phyloP scores from a whole-genome alignment of 352 stramenopile species.

The Plasmopara halstedii region DNA sequence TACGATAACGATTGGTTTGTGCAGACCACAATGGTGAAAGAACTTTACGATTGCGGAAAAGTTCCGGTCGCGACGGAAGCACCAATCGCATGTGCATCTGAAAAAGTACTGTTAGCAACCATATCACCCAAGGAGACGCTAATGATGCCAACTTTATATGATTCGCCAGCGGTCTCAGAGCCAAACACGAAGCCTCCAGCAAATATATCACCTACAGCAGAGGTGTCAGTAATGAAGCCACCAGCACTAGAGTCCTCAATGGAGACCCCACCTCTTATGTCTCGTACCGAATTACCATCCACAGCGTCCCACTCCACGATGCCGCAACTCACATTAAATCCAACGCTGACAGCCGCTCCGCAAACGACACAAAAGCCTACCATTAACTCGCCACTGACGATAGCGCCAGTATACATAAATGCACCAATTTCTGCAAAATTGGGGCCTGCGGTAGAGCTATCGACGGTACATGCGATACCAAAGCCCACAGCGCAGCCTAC shows the following conservation, averaged over 20 bases:
- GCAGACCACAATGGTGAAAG: constrained; percentile 11
- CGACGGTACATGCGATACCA: neutral
- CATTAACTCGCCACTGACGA: neutral
- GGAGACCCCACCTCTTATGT: neutral
- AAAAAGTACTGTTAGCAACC: neutral
- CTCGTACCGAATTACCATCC: neutral
- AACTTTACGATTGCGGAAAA: constrained; percentile 21
- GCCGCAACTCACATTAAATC: neutral
- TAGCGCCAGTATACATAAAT: no score
- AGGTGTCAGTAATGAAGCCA: neutral
- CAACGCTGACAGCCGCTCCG: neutral
- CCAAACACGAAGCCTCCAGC: no score
- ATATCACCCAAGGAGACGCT: neutral
- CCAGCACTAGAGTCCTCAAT: neutral
- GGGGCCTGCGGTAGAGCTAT: neutral
- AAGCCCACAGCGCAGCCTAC: neutral
- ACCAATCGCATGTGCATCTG: neutral
- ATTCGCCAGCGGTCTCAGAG: neutral
- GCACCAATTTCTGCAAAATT: neutral
- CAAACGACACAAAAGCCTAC: neutral
- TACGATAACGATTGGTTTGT: constrained; percentile 24
- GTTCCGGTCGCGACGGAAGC: neutral
- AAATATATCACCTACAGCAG: no score
- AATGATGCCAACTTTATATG: neutral
- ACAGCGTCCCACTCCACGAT: neutral